Percentiles rank a stretch among this genome's conserved stretches.
Evolutionary conservation across 257 asterid genomes (phyloP).

Genomic region (Forsythia viridissima): DNA sequence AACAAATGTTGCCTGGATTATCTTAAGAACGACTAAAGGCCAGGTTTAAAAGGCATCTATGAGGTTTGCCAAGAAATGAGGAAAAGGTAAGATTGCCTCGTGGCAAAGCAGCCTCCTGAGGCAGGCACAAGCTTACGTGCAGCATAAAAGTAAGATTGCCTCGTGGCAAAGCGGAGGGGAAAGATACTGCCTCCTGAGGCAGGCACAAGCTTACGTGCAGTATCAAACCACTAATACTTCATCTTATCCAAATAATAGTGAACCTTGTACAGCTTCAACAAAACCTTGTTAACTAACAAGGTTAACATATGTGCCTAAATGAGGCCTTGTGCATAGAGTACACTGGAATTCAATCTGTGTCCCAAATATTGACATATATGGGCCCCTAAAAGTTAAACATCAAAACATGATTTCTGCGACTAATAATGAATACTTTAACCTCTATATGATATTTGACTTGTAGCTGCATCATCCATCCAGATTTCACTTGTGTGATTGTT

Average conservation of each 20-base stretch:
- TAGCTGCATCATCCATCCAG: not conserved
- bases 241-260: not conserved
- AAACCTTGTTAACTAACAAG: not conserved
- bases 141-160: not conserved
- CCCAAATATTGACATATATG: not conserved
- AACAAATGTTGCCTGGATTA: not conserved
- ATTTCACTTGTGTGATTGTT: not conserved
- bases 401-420: not conserved
- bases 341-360: not conserved
- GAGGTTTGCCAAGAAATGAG: not conserved
- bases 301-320: not conserved
- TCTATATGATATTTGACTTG: not conserved
- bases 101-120: not conserved
- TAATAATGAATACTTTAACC: not conserved
- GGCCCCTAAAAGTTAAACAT: not conserved
- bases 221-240: not conserved
- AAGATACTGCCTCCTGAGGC: not conserved
- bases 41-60: not conserved
- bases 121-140: not conserved
- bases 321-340: not conserved
- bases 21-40: not conserved
- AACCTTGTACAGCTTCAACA: not conserved
- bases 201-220: not conserved
- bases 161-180: not conserved
- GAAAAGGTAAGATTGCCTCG: no score